These are phyloP conservation scores for Kodamaea anthophila DNA, from an alignment of 1,139 yeast genomes.

Conservation along the genomic window DNA sequence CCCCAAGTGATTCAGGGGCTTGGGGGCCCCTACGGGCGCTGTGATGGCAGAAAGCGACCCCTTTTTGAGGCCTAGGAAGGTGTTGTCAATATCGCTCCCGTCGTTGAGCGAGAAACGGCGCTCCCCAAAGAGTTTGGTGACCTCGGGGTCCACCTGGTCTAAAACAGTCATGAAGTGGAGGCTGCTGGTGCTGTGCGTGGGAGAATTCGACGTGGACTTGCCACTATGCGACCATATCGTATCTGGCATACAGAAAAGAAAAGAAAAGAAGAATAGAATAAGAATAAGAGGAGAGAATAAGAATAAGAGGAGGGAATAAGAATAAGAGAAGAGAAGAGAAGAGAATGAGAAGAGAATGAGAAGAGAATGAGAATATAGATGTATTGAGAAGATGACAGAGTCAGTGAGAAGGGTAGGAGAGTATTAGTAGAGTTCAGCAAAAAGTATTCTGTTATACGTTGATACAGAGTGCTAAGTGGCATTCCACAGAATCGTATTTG, in stretches of 20 bases:
- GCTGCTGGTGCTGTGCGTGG: slow-evolving; percentile 19
- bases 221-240: slow-evolving; percentile 32
- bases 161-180: slow-evolving; percentile 29
- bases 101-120: slow-evolving; percentile 33
- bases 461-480: too few species aligned
- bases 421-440: too few species aligned
- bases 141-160: slow-evolving; percentile 42
- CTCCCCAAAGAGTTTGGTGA: slow-evolving; percentile 32
- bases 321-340: too few species aligned
- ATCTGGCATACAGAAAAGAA: slow-evolving; percentile 18
- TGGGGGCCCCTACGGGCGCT: slow-evolving; percentile 28
- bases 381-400: too few species aligned
- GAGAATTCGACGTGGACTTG: slow-evolving; percentile 14
- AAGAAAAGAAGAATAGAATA: too few species aligned
- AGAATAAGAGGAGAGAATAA: too few species aligned
- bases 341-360: too few species aligned
- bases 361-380: too few species aligned
- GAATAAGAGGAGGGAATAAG: too few species aligned
- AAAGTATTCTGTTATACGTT: too few species aligned
- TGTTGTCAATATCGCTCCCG: slow-evolving; percentile 37
- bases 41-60: slow-evolving; percentile 46
- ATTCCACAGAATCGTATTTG: too few species aligned
- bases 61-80: slow-evolving; percentile 40
- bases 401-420: too few species aligned
- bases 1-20: slow-evolving; percentile 3